Conservation (phyloP, 164 flowering plant species). For the Kingdonia uniflora region DNA sequence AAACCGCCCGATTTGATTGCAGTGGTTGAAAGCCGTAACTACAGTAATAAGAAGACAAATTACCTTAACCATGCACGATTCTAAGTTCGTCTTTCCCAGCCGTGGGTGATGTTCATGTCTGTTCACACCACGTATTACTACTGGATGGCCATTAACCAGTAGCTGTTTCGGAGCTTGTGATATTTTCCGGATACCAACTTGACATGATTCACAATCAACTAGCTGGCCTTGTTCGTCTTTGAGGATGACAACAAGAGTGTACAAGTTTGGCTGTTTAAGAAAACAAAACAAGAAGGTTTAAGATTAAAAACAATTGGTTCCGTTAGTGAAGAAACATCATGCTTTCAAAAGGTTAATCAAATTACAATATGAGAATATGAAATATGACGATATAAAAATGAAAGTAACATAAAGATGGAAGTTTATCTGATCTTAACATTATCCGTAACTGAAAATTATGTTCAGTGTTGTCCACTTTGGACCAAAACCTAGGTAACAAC, state of each 20-base stretch:
- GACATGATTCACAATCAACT: conserved; percentile 91
- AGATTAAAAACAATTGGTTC: no score
- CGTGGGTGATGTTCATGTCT: conserved; percentile 99
- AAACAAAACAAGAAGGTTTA: no score
- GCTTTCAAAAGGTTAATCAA: no score
- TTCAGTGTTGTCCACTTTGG: no score
- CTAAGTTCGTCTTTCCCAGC: conserved; percentile 83
- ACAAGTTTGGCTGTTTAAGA: conserved; percentile 66
- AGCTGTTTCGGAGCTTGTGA: conserved; percentile 78
- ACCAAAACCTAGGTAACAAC: no score
- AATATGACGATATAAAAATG: no score
- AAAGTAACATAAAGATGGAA: no score
- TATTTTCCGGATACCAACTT: conserved; percentile 72
- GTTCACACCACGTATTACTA: conserved; percentile 83
- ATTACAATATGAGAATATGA: no score
- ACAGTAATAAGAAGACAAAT: no score
- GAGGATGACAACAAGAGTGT: conserved; percentile 69
- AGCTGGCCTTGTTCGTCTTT: conserved; percentile 69
- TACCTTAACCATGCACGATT: conserved; percentile 95
- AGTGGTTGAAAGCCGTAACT: neutral
- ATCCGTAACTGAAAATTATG: no score
- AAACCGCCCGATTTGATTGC: conserved; percentile 3
- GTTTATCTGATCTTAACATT: no score
- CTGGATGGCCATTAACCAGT: conserved; percentile 81
- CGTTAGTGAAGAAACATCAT: no score